A percentile compares a stretch with the other conserved stretches of the same genome.
phyloP scores from a whole-genome alignment of 2,329 filamentous ascomycete genomes.

The Colletotrichum ledebouriae region DNA sequence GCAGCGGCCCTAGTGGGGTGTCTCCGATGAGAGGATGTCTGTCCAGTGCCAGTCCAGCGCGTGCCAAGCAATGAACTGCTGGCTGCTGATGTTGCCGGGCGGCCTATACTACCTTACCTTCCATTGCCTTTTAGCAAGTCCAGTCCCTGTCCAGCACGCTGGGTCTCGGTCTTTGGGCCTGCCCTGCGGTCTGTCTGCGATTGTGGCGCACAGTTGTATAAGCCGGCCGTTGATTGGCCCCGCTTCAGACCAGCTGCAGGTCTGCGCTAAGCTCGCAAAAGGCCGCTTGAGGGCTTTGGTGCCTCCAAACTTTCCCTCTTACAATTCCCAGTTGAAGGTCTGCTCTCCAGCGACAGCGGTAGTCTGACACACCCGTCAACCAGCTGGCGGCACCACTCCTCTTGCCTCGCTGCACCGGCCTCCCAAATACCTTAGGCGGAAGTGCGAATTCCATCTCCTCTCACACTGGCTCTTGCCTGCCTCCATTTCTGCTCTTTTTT shows the following conservation, averaged over 20 bases:
- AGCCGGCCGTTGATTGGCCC: constrained; percentile 50
- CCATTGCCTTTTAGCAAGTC: constrained; percentile 4
- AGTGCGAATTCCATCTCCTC: constrained; percentile 22
- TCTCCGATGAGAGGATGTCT: constrained; percentile 4
- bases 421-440: constrained; percentile 2
- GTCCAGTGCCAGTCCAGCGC: not conserved
- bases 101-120: not conserved
- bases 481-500: not conserved
- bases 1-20: constrained; percentile 39
- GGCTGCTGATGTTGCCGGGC: constrained; percentile 27
- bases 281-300: constrained; percentile 45
- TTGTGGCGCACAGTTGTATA: constrained; percentile 46
- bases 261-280: constrained; percentile 47
- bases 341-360: too few species aligned
- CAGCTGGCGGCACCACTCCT: constrained; percentile 8
- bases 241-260: constrained; percentile 47
- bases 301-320: constrained; percentile 36
- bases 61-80: constrained; percentile 21
- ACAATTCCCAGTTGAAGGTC: constrained; percentile 31
- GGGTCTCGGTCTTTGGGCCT: constrained; percentile 23
- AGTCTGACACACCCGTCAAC: not conserved
- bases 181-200: constrained; percentile 28
- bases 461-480: constrained; percentile 26
- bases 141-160: constrained; percentile 34
- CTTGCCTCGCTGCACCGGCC: not conserved